Conservation (phyloP, 1,284 basidiomycete species). For the Meira nashicola region DNA sequence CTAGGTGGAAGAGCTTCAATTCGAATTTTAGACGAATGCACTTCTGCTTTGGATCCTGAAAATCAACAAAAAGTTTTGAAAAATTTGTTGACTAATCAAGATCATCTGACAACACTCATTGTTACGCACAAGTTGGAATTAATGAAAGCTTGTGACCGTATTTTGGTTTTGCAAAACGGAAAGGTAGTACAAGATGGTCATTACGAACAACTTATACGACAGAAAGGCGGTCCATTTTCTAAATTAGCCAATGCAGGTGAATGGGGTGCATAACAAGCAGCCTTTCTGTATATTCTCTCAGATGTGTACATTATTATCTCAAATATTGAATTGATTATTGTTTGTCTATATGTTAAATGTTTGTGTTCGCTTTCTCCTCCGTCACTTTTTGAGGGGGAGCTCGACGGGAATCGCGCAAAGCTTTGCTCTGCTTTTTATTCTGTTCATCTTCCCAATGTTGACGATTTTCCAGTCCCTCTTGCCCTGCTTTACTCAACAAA, state of each 20-base stretch:
- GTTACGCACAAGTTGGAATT: constrained; percentile 87
- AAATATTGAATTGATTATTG: not conserved
- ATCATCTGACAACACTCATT: constrained; percentile 71
- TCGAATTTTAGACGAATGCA: constrained; percentile 91
- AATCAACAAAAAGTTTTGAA: constrained; percentile 61
- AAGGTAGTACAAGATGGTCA: constrained; percentile 72
- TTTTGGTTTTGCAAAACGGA: constrained; percentile 76
- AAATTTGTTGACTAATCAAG: constrained; percentile 58
- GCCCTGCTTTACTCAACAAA: constrained; percentile 81
- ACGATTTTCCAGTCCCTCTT: constrained; percentile 41
- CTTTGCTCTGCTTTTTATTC: not conserved
- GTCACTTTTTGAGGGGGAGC: not conserved
- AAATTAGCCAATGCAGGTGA: constrained; percentile 78
- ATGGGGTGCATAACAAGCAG: constrained; percentile 59
- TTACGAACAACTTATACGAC: constrained; percentile 65
- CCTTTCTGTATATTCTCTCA: not conserved
- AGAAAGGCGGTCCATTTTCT: constrained; percentile 70
- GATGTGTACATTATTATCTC: not conserved
- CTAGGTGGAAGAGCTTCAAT: constrained; percentile 55
- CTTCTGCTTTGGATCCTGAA: constrained; percentile 70
- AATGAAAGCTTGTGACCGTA: constrained; percentile 86
- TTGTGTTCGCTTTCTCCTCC: not conserved
- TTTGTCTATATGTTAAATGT: not conserved
- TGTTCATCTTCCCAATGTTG: constrained; percentile 11
- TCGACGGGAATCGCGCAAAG: not conserved